Evolutionary conservation across 176 grass and related monocot genomes (phyloP), one percentile per base, ranked within the genome.

Genomic region (Aegilops sharonensis): DNA sequence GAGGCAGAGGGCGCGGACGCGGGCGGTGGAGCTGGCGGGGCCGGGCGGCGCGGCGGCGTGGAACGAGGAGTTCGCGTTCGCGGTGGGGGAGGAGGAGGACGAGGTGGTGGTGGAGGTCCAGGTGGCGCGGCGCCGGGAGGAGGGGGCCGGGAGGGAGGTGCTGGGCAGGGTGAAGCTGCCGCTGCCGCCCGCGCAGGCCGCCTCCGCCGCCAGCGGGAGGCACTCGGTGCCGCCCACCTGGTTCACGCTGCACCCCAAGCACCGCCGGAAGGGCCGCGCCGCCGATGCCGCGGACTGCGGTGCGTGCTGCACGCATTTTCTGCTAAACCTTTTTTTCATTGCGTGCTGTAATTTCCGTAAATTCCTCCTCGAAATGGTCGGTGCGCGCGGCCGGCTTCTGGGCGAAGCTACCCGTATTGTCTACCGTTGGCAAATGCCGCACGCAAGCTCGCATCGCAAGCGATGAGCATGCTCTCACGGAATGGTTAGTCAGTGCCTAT

Each of bases 1-100:
- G 78, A 91, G 70, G 81, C 85, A 90, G 84, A 75, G 92, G 79
- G 78, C 60, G 50, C 70, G 88, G 69, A 94, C 92, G 77, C 85
- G 80, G 72, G 85, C 62, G 83, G 85, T 87, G 87, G 85, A 72
- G 43, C 72, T 15, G 75, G 60, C 89, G n/a, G 72, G 60, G 0
- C 56, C 48, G 11, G 68, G 68, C 57, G 64, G 47, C 81, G 73
- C 81, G 21, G 87, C 88, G 17, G 79, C 75, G n/a, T 98, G 95
- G 93, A 91, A 95, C 80, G 88, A 95, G 83, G 91, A 95, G 91
- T 87, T 98, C 86, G 88, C 81, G 68, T 89, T 98, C 73, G 52
- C 25, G 86, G 83, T 32, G 79, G 91, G 45, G 32, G 78, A 17
- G 71, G 78, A 17, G 71, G 74, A 6, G 24, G 60, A 12, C 21